Base-by-base conservation (phyloP, 2,329 filamentous ascomycete genomes). In the Dactylellina leptospora region DNA sequence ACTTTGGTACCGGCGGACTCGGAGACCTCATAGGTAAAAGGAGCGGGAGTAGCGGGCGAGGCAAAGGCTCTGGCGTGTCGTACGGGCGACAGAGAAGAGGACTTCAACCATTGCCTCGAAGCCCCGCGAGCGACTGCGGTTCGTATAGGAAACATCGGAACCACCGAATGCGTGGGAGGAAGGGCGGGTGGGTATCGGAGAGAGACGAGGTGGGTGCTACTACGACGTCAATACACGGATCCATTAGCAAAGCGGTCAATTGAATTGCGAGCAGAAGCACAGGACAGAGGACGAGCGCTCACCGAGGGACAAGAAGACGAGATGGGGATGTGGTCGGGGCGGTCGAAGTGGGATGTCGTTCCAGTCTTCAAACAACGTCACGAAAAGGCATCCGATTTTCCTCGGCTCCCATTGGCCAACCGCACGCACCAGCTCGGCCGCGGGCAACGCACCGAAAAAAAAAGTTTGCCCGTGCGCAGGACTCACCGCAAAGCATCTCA, bases 1-100 rank as follows among this genome's bases (percentile, higher is more conserved):
- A 96, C 86, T 86, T 96, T 97, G 82, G 97, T 84, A 79, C 93
- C 93, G 80, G 88, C 87, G 81, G 90, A 87, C 82, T 96, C 90
- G 79, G 90, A 86, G 74, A 90, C 87, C 83, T 97, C 89, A 84
- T 96, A 99, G 81, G 90, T 88, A 83, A 93, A 91, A 77, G 90
- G 88, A 75, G 87, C 87, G n/a, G n/a, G n/a, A 82, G 84, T 90
- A 83, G 86, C 85, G 77, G 90, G 84, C 76, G 86, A 81, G 77
- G 82, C 85, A 22, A 71, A 71, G n/a, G 58, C 25, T 59, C 66
- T 71, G 22, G 58, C 50, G 11, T 63, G 66, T 30, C 54, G 66
- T 38, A 71, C 30, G 18, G 48, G 48, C 30, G 56, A 70, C 22
- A 70, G 48, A 25, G 50, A 58, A 23, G 66, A 63, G 20, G 66